Conservation (phyloP, 2,329 filamentous ascomycete genomes). For the Akanthomyces muscarius region DNA sequence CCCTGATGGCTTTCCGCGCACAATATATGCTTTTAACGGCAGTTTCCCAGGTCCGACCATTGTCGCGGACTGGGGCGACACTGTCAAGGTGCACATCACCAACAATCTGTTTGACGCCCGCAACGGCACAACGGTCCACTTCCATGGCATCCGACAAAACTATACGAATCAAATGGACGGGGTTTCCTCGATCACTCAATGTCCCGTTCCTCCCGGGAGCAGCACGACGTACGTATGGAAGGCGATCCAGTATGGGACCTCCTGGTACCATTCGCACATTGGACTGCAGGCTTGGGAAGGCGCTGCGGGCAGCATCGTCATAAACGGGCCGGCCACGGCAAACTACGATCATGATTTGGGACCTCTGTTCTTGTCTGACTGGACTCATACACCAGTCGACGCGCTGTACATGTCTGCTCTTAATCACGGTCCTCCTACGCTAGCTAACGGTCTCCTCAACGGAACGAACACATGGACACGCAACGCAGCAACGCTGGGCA, state of each 20-base stretch:
- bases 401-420: not conserved
- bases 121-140: conserved; percentile 48
- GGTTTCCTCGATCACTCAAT: conserved; percentile 52
- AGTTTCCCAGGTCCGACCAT: conserved; percentile 61
- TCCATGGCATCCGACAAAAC: conserved; percentile 60
- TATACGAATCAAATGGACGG: conserved; percentile 59
- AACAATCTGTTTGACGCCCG: conserved; percentile 32
- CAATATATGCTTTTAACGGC: conserved; percentile 62
- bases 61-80: conserved; percentile 51
- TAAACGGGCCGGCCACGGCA: conserved; percentile 55
- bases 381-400: conserved; percentile 39
- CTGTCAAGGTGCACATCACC: conserved; percentile 42
- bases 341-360: conserved; percentile 63
- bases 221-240: conserved; percentile 56
- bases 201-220: conserved; percentile 49
- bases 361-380: conserved; percentile 54
- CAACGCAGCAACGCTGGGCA: conserved; percentile 25
- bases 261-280: conserved; percentile 59
- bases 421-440: not conserved
- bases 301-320: conserved; percentile 56
- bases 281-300: conserved; percentile 32
- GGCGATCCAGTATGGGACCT: conserved; percentile 54
- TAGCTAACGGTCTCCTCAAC: conserved; percentile 46
- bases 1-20: conserved; percentile 56
- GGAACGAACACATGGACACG: conserved; percentile 27